Conservation (phyloP, 2,329 filamentous ascomycete species). For the Pestalotiopsis sp. region DNA sequence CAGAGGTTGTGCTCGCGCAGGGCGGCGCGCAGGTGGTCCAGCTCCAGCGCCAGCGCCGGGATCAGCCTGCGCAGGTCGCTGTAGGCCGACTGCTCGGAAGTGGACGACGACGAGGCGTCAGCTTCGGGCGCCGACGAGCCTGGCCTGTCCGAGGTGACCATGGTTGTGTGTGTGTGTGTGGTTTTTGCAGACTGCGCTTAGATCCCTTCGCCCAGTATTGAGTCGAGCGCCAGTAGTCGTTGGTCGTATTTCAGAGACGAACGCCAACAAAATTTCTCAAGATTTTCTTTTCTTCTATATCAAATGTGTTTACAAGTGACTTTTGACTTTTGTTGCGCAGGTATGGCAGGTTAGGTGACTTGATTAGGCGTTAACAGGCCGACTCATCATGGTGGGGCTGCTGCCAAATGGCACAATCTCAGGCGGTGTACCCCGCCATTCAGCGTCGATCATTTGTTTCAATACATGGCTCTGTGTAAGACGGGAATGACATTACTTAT, state of each 20-base stretch:
- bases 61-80: slow-evolving; percentile 29
- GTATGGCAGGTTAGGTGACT: too few species aligned
- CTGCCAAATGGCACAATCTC: not conserved
- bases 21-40: slow-evolving; percentile 30
- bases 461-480: not conserved
- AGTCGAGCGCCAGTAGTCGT: too few species aligned
- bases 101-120: slow-evolving; percentile 10
- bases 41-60: slow-evolving; percentile 28
- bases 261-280: too few species aligned
- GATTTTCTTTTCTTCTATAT: too few species aligned
- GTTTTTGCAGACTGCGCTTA: not conserved
- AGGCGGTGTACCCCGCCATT: not conserved
- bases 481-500: not conserved
- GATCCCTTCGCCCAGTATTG: too few species aligned
- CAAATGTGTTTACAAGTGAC: too few species aligned
- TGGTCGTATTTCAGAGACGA: too few species aligned
- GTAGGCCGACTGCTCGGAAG: slow-evolving; percentile 24
- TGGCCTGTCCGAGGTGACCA: slow-evolving; percentile 11
- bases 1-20: slow-evolving; percentile 33
- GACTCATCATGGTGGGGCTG: not conserved
- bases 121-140: not conserved
- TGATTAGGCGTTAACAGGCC: not conserved
- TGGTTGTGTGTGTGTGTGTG: not conserved
- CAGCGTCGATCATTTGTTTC: not conserved
- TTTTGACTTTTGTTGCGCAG: too few species aligned